These are phyloP conservation scores for Metschnikowia reukaufii DNA, from an alignment of 805 yeast species.

Conservation along the genomic window DNA sequence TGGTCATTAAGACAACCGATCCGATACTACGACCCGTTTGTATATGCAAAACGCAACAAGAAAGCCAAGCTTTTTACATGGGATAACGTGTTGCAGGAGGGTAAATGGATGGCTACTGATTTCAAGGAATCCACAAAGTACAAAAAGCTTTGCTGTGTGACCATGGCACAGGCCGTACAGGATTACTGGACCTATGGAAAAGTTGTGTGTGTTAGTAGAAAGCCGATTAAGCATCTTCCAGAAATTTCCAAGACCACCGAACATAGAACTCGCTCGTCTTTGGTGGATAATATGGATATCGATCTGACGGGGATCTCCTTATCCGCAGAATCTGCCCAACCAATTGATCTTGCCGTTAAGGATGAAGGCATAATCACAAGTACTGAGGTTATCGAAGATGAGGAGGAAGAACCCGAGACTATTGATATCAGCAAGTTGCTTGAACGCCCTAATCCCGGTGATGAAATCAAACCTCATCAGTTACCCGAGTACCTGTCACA, in stretches of 20 bases:
- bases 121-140: slow-evolving; percentile 67
- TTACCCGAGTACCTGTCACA: slow-evolving; percentile 32
- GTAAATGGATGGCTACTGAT: slow-evolving; percentile 80
- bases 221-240: slow-evolving; percentile 36
- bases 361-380: neutral
- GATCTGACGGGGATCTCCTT: neutral
- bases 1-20: slow-evolving; percentile 92
- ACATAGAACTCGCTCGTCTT: neutral
- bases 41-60: slow-evolving; percentile 22
- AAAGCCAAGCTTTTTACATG: slow-evolving; percentile 55
- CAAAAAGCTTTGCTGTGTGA: slow-evolving; percentile 67
- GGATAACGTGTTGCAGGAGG: slow-evolving; percentile 74
- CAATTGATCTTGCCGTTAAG: neutral
- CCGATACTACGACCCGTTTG: slow-evolving; percentile 66
- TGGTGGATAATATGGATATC: neutral
- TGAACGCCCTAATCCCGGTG: slow-evolving; percentile 28
- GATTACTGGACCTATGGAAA: slow-evolving; percentile 82
- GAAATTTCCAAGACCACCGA: neutral
- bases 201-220: slow-evolving; percentile 56
- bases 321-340: neutral
- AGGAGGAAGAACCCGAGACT: slow-evolving; percentile 7
- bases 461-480: slow-evolving; percentile 27
- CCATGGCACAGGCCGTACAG: slow-evolving; percentile 67
- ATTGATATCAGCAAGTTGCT: slow-evolving; percentile 41
- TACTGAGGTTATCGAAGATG: neutral